Conservation (phyloP, 495 filamentous ascomycete species). For the Annulohypoxylon bovei region DNA sequence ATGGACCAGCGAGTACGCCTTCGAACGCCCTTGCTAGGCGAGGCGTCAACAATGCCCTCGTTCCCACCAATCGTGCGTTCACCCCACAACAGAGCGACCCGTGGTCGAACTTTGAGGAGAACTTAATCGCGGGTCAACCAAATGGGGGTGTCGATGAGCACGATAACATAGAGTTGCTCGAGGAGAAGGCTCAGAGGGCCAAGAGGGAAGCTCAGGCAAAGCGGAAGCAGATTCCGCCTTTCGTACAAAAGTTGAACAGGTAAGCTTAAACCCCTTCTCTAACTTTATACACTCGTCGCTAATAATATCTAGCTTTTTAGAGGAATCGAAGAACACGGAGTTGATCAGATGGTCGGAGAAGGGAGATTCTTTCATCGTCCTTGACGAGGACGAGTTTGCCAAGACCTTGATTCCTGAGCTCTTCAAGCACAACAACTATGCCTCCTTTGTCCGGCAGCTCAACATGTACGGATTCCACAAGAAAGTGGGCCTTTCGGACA, state of each 20-base stretch:
- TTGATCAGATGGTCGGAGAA: conserved; percentile 97
- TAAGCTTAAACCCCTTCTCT: conserved; percentile 54
- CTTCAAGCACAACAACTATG: conserved; percentile 99
- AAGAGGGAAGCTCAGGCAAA: conserved; percentile 87
- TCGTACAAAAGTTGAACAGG: conserved; percentile 99
- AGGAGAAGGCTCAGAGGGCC: conserved; percentile 76
- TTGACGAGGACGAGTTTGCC: conserved; percentile 99
- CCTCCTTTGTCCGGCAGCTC: conserved; percentile 96
- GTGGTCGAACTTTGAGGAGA: conserved; percentile 60
- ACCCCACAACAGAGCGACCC: conserved; percentile 57
- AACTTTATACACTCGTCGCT: neutral
- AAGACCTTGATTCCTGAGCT: conserved; percentile 94
- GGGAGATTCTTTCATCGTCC: conserved; percentile 94
- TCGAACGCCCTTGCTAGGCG: conserved; percentile 76
- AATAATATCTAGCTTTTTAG: conserved; percentile 76
- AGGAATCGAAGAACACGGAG: conserved; percentile 89
- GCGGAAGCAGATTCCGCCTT: conserved; percentile 94
- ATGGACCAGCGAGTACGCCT: conserved; percentile 49
- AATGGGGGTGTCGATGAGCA: conserved; percentile 60
- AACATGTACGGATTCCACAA: conserved; percentile 99
- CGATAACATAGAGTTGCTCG: conserved; percentile 80
- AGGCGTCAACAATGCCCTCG: conserved; percentile 69
- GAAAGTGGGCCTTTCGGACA: conserved; percentile 94
- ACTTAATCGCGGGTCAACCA: conserved; percentile 48
- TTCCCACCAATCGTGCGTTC: conserved; percentile 54